A percentile compares a stretch with the other conserved stretches of the same genome.
phyloP scores from a whole-genome alignment of 2,329 filamentous ascomycete species.

The Ophiostoma triangulosporum region DNA sequence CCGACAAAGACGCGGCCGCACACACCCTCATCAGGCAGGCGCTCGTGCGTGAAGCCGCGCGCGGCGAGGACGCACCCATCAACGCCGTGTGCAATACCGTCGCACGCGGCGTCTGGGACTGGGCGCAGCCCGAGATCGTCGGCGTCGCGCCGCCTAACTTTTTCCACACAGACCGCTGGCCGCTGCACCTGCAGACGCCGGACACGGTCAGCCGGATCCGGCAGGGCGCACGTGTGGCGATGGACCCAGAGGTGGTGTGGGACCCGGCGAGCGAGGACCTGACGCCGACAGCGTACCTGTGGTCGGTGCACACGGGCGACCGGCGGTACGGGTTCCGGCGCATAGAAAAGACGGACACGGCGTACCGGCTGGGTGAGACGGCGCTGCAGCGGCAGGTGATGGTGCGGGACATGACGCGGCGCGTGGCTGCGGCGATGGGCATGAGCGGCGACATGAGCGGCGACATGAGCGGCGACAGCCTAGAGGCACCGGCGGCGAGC shows the following conservation, averaged over 20 bases:
- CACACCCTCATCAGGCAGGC: slow-evolving; percentile 22
- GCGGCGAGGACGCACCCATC: slow-evolving; percentile 29
- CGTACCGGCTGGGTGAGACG: slow-evolving; percentile 26
- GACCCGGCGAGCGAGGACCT: slow-evolving; percentile 19
- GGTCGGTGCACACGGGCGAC: slow-evolving; percentile 14
- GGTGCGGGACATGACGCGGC: slow-evolving; percentile 13
- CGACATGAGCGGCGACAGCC: slow-evolving; percentile 7
- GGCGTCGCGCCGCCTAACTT: slow-evolving; percentile 20
- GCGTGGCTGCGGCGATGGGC: slow-evolving; percentile 8
- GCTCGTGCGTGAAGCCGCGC: slow-evolving; percentile 30
- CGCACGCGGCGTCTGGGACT: slow-evolving; percentile 22
- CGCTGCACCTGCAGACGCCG: slow-evolving; percentile 25
- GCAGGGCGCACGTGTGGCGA: neutral
- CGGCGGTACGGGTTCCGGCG: slow-evolving; percentile 15
- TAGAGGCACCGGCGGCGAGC: neutral
- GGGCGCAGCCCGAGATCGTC: slow-evolving; percentile 18
- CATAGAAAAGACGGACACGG: slow-evolving; percentile 15
- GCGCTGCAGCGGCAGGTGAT: slow-evolving; percentile 21
- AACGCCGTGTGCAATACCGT: slow-evolving; percentile 14
- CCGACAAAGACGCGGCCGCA: slow-evolving; percentile 8
- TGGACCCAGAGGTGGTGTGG: slow-evolving; percentile 14
- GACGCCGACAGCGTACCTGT: slow-evolving; percentile 14
- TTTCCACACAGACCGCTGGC: slow-evolving; percentile 37
- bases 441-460: neutral
- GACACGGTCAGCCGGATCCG: slow-evolving; percentile 10